Percentiles rank a stretch among this genome's conserved stretches.
phyloP scores from a whole-genome alignment of 352 stramenopile species.

The Phytophthora multivora region DNA sequence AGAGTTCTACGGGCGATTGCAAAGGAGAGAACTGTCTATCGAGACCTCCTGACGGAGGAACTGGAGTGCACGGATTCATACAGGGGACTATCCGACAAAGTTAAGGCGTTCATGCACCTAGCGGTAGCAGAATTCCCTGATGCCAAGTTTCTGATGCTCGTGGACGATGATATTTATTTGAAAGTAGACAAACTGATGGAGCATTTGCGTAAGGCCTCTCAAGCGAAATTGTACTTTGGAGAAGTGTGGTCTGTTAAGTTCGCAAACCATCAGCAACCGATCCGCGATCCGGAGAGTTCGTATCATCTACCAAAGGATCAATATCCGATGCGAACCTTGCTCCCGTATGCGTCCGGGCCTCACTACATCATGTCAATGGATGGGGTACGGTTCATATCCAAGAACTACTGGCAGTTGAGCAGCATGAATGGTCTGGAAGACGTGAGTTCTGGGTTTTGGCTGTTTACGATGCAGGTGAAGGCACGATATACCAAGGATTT shows the following conservation, averaged over 20 bases:
- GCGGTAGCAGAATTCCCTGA: conserved; percentile 21
- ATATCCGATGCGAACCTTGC: conserved; percentile 40
- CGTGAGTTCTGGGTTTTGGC: conserved; percentile 64
- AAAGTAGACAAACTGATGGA: conserved; percentile 29
- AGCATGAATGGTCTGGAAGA: conserved; percentile 60
- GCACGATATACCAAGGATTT: conserved; percentile 21
- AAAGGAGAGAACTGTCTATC: conserved; percentile 39
- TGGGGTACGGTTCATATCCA: conserved; percentile 45
- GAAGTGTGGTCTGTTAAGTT: conserved; percentile 27
- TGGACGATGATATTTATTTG: conserved; percentile 64
- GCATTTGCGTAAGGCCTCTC: conserved; percentile 4
- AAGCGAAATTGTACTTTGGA: conserved; percentile 18
- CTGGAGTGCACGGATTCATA: conserved; percentile 63
- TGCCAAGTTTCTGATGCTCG: conserved; percentile 55
- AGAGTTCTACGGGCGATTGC: conserved; percentile 21
- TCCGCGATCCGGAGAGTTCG: conserved; percentile 28
- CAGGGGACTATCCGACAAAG: conserved; percentile 51
- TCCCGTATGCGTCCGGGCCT: conserved; percentile 47
- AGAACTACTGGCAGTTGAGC: conserved; percentile 38
- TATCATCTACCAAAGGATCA: conserved; percentile 41
- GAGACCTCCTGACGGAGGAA: conserved; percentile 56
- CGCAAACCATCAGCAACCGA: conserved; percentile 22
- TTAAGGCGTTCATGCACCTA: conserved; percentile 61
- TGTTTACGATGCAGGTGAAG: conserved; percentile 49
- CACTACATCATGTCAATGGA: conserved; percentile 63